Conservation (phyloP, 2,329 filamentous ascomycete species). For the Alternaria solani region DNA sequence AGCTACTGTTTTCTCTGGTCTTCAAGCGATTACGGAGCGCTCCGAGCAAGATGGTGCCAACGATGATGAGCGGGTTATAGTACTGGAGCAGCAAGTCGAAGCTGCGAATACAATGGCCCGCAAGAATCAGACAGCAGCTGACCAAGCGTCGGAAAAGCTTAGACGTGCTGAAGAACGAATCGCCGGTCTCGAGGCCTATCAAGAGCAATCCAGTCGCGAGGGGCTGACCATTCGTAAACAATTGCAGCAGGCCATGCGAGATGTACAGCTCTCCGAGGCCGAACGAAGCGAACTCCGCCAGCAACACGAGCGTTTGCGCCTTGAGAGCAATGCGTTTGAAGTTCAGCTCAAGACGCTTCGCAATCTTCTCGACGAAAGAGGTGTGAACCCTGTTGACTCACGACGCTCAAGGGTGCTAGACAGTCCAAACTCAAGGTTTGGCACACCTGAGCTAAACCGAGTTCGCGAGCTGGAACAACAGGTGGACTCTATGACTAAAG, state of each 20-base stretch:
- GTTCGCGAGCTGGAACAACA: conserved; percentile 89
- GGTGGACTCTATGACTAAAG: conserved; percentile 75
- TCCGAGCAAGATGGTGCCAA: conserved; percentile 61
- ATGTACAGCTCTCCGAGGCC: conserved; percentile 81
- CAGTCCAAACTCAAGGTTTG: conserved; percentile 76
- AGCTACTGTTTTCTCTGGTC: conserved; percentile 79
- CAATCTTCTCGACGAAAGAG: conserved; percentile 88
- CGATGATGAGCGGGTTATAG: conserved; percentile 69
- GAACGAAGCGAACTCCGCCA: conserved; percentile 84
- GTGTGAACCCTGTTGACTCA: conserved; percentile 78
- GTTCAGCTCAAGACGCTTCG: conserved; percentile 94
- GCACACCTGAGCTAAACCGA: conserved; percentile 79
- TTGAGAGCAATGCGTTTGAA: conserved; percentile 91
- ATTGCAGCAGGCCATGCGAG: conserved; percentile 82
- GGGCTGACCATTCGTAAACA: conserved; percentile 89
- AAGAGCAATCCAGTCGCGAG: conserved; percentile 95
- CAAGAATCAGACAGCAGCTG: conserved; percentile 88
- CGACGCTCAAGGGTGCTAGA: conserved; percentile 76
- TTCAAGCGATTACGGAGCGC: conserved; percentile 74
- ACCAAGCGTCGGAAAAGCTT: conserved; percentile 85
- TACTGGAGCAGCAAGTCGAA: conserved; percentile 81
- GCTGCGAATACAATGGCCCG: conserved; percentile 81
- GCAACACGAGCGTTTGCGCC: conserved; percentile 82
- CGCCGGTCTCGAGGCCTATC: conserved; percentile 93
- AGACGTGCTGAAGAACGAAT: conserved; percentile 95